These are phyloP conservation scores for Colletotrichum musicola DNA, from an alignment of 2,329 filamentous ascomycete genomes.

Conservation along the genomic window DNA sequence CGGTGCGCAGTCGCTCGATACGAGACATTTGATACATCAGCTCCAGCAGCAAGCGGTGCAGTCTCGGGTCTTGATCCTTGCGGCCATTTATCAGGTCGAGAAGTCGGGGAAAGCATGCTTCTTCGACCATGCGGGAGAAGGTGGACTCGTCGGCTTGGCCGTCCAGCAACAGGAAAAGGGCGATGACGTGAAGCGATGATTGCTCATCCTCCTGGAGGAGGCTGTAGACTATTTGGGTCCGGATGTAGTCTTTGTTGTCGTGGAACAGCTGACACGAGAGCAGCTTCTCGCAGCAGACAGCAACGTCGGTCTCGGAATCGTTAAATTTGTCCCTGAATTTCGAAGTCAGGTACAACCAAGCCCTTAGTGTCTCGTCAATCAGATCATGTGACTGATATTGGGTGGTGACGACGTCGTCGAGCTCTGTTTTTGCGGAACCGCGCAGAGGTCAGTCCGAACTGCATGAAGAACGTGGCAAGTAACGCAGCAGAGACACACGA, in stretches of 20 bases:
- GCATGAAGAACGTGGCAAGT: background rate
- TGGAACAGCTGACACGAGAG: slow-evolving; percentile 81
- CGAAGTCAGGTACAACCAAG: slow-evolving; percentile 84
- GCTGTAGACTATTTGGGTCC: slow-evolving; percentile 92
- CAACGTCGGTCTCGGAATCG: slow-evolving; percentile 82
- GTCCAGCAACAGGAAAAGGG: slow-evolving; percentile 88
- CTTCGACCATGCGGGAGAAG: slow-evolving; percentile 88
- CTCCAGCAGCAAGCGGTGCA: slow-evolving; percentile 87
- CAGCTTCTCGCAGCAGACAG: slow-evolving; percentile 83
- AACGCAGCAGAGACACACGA: background rate
- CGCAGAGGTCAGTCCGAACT: slow-evolving; percentile 8
- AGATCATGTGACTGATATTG: slow-evolving; percentile 65
- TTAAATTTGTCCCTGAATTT: slow-evolving; percentile 82
- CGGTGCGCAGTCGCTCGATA: slow-evolving; percentile 82
- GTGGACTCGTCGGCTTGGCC: slow-evolving; percentile 81
- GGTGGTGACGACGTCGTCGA: slow-evolving; percentile 60
- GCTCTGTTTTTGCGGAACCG: slow-evolving; percentile 51
- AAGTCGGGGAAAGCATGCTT: slow-evolving; percentile 85
- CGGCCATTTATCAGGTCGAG: slow-evolving; percentile 82
- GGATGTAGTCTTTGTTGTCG: slow-evolving; percentile 85
- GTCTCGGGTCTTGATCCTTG: slow-evolving; percentile 73
- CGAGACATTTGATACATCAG: slow-evolving; percentile 97
- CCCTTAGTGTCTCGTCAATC: slow-evolving; percentile 87
- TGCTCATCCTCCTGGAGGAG: slow-evolving; percentile 90
- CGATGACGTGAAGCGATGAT: slow-evolving; percentile 83